Percentiles rank a stretch among this genome's conserved stretches.
phyloP scores from a whole-genome alignment of 2,329 filamentous ascomycete species.

The Xylaria sp. region DNA sequence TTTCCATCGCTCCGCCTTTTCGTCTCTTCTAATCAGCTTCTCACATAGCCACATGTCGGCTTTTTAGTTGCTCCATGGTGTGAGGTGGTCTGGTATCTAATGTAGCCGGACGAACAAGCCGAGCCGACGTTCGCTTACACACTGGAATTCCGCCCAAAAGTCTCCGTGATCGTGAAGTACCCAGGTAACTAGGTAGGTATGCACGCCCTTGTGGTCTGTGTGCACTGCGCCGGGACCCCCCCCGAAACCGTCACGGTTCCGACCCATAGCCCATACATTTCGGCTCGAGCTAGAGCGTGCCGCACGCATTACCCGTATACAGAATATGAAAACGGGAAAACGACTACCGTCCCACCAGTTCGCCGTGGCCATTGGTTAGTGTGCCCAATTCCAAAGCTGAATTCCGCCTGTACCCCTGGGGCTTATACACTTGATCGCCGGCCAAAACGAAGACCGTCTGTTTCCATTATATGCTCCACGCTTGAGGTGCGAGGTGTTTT shows the following conservation, averaged over 20 bases:
- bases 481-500: slow-evolving; percentile 9
- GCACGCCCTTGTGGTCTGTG: neutral
- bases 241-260: neutral
- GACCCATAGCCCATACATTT: slow-evolving; percentile 13
- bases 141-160: neutral
- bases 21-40: slow-evolving; percentile 4
- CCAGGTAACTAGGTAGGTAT: neutral
- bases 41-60: slow-evolving; percentile 13
- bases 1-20: slow-evolving; percentile 22
- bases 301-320: slow-evolving; percentile 6
- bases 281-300: slow-evolving; percentile 10
- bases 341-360: slow-evolving; percentile 3
- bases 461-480: neutral
- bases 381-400: slow-evolving; percentile 2
- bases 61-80: neutral
- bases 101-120: neutral
- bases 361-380: slow-evolving; percentile 2
- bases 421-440: neutral
- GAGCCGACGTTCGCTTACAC: neutral
- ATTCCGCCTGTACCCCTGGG: neutral
- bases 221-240: slow-evolving; percentile 11
- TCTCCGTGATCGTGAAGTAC: slow-evolving; percentile 6
- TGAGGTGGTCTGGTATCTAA: slow-evolving; percentile 9
- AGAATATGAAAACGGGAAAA: slow-evolving; percentile 6
- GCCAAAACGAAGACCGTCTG: neutral